Percentiles rank a stretch among this genome's conserved stretches.
These are phyloP conservation scores for Leccinellum luteum DNA, from an alignment of 768 basidiomycete species.

Conservation along the genomic window DNA sequence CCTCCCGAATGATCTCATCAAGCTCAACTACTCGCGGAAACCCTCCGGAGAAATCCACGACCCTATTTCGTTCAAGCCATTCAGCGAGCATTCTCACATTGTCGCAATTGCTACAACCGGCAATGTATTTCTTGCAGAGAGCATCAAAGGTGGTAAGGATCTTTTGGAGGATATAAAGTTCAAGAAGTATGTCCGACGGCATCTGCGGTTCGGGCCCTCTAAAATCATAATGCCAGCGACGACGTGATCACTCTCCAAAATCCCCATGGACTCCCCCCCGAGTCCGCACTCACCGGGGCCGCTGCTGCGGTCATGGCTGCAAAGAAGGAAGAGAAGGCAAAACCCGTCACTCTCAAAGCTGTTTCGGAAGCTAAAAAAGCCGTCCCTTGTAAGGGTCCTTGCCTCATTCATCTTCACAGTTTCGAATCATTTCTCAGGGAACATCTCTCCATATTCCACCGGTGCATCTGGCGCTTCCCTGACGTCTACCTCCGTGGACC, in stretches of 20 bases:
- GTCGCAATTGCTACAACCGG: conserved; percentile 87
- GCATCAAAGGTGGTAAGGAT: conserved; percentile 81
- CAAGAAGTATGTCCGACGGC: conserved; percentile 59
- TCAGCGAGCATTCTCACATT: conserved; percentile 95
- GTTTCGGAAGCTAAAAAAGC: conserved; percentile 46
- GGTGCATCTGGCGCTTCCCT: conserved; percentile 90
- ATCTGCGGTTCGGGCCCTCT: not conserved
- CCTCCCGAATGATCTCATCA: conserved; percentile 69
- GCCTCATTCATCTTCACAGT: not conserved
- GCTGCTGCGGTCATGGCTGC: conserved; percentile 30
- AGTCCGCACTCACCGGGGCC: conserved; percentile 41
- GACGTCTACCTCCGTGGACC: conserved; percentile 89
- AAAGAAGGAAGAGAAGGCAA: conserved; percentile 33
- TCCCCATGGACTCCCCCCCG: conserved; percentile 71
- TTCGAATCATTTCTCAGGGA: conserved; percentile 51
- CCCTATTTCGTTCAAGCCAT: conserved; percentile 96
- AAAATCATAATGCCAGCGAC: conserved; percentile 42
- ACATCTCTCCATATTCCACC: conserved; percentile 86
- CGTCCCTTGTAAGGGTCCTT: conserved; percentile 58
- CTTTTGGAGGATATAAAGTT: conserved; percentile 83
- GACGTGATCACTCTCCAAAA: conserved; percentile 96
- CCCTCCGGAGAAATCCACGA: conserved; percentile 87
- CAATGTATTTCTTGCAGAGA: conserved; percentile 92
- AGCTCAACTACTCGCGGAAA: conserved; percentile 81
- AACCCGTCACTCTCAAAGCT: conserved; percentile 30